These are phyloP conservation scores for Cryomyces antarcticus DNA, from an alignment of 495 filamentous ascomycete species.

Conservation along the genomic window DNA sequence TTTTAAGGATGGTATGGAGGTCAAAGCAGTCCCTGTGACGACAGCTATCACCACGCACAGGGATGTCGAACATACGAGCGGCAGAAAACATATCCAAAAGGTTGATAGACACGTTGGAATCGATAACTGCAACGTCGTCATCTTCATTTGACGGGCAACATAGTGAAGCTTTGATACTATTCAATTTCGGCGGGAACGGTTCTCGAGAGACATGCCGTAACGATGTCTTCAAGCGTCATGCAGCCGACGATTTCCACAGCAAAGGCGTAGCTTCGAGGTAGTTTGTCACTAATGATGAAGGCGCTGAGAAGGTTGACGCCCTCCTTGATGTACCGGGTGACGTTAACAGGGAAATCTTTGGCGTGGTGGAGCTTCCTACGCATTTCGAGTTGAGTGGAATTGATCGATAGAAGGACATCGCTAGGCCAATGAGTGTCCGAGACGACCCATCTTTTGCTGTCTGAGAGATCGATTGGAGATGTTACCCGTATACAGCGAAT, in stretches of 20 bases:
- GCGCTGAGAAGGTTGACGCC: constrained; percentile 40
- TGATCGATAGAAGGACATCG: constrained; percentile 48
- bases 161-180: constrained; percentile 30
- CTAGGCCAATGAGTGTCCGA: constrained; percentile 51
- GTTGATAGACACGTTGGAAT: constrained; percentile 43
- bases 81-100: constrained; percentile 59
- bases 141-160: constrained; percentile 10
- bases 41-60: constrained; percentile 42
- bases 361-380: constrained; percentile 46
- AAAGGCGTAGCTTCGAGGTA: constrained; percentile 26
- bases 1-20: constrained; percentile 56
- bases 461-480: constrained; percentile 1
- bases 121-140: constrained; percentile 46
- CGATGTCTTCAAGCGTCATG: constrained; percentile 32
- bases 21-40: constrained; percentile 76
- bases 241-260: constrained; percentile 24
- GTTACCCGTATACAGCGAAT: constrained; percentile 9
- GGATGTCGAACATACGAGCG: constrained; percentile 39
- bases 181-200: constrained; percentile 18
- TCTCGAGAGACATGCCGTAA: constrained; percentile 16
- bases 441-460: constrained; percentile 35
- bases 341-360: constrained; percentile 56
- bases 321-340: constrained; percentile 31
- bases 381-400: constrained; percentile 33
- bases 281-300: constrained; percentile 26